These are phyloP conservation scores for Lichtheimia hyalospora DNA, from an alignment of 371 early-diverging fungal species.

Conservation along the genomic window DNA sequence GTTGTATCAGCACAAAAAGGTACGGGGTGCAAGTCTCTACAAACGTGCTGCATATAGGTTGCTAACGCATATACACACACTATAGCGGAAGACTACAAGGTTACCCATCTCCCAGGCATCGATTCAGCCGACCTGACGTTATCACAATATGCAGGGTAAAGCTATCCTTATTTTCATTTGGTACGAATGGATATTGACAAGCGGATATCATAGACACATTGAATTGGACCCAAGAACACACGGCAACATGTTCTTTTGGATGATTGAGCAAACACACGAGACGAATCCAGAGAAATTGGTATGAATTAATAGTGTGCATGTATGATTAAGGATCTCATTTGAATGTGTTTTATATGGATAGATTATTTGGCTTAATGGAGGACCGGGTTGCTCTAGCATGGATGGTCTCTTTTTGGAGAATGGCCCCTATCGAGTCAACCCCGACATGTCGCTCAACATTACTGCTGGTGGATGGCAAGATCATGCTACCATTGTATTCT, in stretches of 20 bases:
- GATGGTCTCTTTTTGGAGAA: conserved; percentile 87
- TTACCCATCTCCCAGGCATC: conserved; percentile 54
- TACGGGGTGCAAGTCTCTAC: background rate
- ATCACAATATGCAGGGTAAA: conserved; percentile 68
- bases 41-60: no score
- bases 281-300: conserved; percentile 35
- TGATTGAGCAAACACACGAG: conserved; percentile 41
- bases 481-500: conserved; percentile 69
- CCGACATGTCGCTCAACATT: conserved; percentile 44
- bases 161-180: background rate
- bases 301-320: background rate
- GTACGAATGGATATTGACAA: background rate
- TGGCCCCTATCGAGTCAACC: conserved; percentile 70
- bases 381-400: conserved; percentile 68
- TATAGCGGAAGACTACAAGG: conserved; percentile 56
- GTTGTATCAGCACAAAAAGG: conserved; percentile 12
- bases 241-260: conserved; percentile 58
- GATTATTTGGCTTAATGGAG: conserved; percentile 91
- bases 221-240: conserved; percentile 36
- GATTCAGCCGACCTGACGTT: conserved; percentile 30
- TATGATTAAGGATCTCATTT: background rate
- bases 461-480: conserved; percentile 72
- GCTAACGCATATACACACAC: no score
- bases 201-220: conserved; percentile 39
- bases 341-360: conserved; percentile 26